Percentiles rank a stretch among this genome's conserved stretches.
These are phyloP conservation scores for Allodekkera sacchari DNA, from an alignment of 805 yeast genomes.

Conservation along the genomic window DNA sequence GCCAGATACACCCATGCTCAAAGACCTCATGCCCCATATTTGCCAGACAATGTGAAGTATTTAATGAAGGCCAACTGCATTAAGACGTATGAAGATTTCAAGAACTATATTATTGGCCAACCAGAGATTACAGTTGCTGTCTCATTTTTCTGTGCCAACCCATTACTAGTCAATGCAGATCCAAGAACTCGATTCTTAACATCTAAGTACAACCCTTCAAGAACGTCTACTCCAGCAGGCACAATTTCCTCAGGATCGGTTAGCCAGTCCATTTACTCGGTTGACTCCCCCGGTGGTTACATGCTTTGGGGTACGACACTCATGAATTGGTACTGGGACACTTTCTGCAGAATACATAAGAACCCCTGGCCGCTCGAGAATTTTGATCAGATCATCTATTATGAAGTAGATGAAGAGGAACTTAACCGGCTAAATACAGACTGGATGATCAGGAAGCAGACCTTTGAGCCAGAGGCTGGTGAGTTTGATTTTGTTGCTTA, in stretches of 20 bases:
- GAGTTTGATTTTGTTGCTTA: constrained; percentile 27
- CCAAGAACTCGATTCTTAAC: constrained; percentile 23
- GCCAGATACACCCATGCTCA: constrained; percentile 21
- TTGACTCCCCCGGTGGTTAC: constrained; percentile 26
- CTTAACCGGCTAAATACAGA: constrained; percentile 21
- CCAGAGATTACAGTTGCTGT: constrained; percentile 23
- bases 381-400: constrained; percentile 26
- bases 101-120: constrained; percentile 13
- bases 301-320: constrained; percentile 26
- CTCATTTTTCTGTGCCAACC: constrained; percentile 24
- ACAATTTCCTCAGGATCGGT: constrained; percentile 24
- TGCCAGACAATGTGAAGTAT: constrained; percentile 21
- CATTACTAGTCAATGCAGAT: constrained; percentile 23
- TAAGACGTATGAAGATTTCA: constrained; percentile 17
- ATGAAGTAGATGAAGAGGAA: constrained; percentile 27
- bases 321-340: constrained; percentile 26
- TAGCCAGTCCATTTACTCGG: constrained; percentile 21
- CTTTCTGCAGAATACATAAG: constrained; percentile 21
- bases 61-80: constrained; percentile 22
- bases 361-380: constrained; percentile 26
- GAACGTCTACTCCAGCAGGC: constrained; percentile 25
- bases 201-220: constrained; percentile 24
- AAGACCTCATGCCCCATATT: constrained; percentile 24
- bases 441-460: constrained; percentile 22
- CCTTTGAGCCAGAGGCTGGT: constrained; percentile 19